phyloP scores from a whole-genome alignment of 306 rosid genomes.

The Carpinus viminea region DNA sequence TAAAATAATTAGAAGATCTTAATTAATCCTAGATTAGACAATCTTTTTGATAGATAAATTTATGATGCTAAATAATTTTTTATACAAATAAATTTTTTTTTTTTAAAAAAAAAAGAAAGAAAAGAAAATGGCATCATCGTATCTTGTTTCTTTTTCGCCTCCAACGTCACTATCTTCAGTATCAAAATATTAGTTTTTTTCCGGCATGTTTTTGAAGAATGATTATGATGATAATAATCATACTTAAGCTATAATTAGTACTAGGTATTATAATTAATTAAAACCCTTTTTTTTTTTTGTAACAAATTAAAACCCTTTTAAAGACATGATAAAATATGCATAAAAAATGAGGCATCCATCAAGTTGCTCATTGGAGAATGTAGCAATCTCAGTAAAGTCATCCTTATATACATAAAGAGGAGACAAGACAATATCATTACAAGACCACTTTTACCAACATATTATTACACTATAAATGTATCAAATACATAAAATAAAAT shows the following conservation, averaged over 20 bases:
- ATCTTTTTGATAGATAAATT: no score
- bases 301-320: constrained; percentile 17
- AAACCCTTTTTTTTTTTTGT: constrained; percentile 10
- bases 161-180: constrained; percentile 12
- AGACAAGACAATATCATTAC: constrained; percentile 41
- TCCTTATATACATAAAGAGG: constrained; percentile 35
- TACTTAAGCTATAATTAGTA: constrained; percentile 49
- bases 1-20: no score
- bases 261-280: constrained; percentile 36
- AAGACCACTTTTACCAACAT: constrained; percentile 45
- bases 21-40: no score
- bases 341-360: constrained; percentile 4
- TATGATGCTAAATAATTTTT: no score
- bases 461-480: constrained; percentile 25
- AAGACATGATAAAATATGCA: constrained; percentile 22
- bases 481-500: constrained; percentile 16
- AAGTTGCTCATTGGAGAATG: constrained; percentile 14
- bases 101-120: neutral
- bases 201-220: constrained; percentile 65
- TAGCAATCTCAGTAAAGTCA: constrained; percentile 24
- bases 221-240: constrained; percentile 30
- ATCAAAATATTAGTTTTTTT: constrained; percentile 40
- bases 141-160: neutral
- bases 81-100: no score
- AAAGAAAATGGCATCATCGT: neutral